These are phyloP conservation scores for Nepenthes gracilis DNA, from an alignment of 148 eudicot species.

Conservation along the genomic window DNA sequence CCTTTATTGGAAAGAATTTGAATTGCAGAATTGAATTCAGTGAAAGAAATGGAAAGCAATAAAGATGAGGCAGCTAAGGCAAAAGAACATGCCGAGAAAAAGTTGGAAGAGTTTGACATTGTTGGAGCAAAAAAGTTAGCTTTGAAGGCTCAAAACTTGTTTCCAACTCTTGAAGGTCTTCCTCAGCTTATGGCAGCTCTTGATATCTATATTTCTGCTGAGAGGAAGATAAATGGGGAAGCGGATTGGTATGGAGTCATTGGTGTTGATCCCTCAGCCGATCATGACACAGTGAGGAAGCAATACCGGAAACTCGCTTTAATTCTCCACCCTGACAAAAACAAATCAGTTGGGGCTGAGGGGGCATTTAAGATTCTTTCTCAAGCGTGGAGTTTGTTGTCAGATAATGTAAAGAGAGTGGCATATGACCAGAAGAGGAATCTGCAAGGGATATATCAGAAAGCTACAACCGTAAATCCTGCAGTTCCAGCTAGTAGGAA, in stretches of 20 bases:
- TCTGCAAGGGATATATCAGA: slow-evolving; percentile 11
- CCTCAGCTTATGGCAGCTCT: slow-evolving; percentile 33
- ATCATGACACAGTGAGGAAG: slow-evolving; percentile 37
- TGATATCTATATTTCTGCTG: slow-evolving; percentile 38
- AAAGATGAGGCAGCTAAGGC: slow-evolving; percentile 33
- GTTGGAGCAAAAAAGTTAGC: slow-evolving; percentile 33
- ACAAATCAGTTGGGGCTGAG: slow-evolving; percentile 64
- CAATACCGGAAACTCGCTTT: slow-evolving; percentile 52
- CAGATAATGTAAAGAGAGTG: slow-evolving; percentile 36
- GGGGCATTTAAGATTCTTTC: slow-evolving; percentile 58
- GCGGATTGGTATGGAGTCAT: slow-evolving; percentile 51
- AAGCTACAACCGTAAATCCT: slow-evolving; percentile 11
- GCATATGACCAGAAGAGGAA: slow-evolving; percentile 35
- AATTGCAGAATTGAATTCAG: background rate
- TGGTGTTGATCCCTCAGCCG: slow-evolving; percentile 45
- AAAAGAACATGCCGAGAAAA: slow-evolving; percentile 27
- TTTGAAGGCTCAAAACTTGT: slow-evolving; percentile 31
- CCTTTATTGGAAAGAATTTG: background rate
- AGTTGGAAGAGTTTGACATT: slow-evolving; percentile 19
- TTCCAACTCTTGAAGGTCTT: slow-evolving; percentile 55
- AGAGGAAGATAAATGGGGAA: slow-evolving; percentile 44
- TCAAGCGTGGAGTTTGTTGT: slow-evolving; percentile 54
- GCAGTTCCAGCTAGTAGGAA: slow-evolving; percentile 15
- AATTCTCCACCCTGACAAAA: slow-evolving; percentile 63
- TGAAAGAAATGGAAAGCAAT: slow-evolving; percentile 27